Evolutionary conservation across 164 flowering plant genomes (phyloP), one percentile per base, ranked within the genome.

Genomic region (Chimonanthus salicifolius): DNA sequence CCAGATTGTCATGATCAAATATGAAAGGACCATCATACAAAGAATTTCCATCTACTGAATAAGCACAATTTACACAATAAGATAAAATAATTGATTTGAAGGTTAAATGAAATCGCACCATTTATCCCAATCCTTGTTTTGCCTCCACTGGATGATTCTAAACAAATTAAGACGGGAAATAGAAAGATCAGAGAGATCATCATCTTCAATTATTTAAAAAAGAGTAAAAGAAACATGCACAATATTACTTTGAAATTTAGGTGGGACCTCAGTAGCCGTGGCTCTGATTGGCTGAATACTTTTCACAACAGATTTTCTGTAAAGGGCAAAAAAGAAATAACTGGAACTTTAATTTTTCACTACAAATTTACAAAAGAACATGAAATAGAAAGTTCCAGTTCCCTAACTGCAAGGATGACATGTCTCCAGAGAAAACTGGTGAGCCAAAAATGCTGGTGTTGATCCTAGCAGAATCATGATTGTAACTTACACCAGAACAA

Each of bases 41-140:
- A 60, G 95, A 97, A 90, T 88, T 90, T 75, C 9, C 45, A n/a
- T 70, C 16, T 6, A 33, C 3, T 4, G 44, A 16, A 48, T 8
- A 8, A 13, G 60, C 15, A 13, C 15, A 9, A 54, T 13, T 54
- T 54, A 10, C 15, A 13, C 11, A 13, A 54, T 13, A 10, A 54
- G 60, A 13, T 54, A 54, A 54, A 54, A 13, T 54, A 54, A 54
- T 13, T 10, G 13, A 13, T 3, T 54, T 16, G 15, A 54, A 13
- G 60, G 15, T 54, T 5, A 13, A 54, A 47, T 47, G 47, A 62
- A 63, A 15, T 3, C 68, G 50, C 58, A 91, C 98, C 98, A 75
- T 94, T 92, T 79, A 94, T 94, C 74, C 98, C 98, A 81, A 94
- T 70, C 86, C 79, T 92, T 67, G 88, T 89, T 80, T 82, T 88